These are phyloP conservation scores for Alternaria infectoria DNA, from an alignment of 2,329 filamentous ascomycete species.

Conservation along the genomic window DNA sequence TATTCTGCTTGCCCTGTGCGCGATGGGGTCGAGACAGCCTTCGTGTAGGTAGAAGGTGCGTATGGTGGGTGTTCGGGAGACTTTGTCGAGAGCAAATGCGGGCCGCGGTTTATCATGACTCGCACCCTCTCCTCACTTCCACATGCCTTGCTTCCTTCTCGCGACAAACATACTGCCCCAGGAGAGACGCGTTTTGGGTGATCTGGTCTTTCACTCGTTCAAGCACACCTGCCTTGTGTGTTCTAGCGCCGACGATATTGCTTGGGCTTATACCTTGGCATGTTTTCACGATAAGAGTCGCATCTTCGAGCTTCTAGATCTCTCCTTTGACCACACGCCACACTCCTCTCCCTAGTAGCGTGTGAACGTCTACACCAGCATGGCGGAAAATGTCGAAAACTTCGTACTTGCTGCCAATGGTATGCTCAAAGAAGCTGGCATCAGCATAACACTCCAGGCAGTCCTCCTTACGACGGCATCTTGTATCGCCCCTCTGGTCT, in stretches of 20 bases:
- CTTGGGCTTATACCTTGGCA: slow-evolving; percentile 15
- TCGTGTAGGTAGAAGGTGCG: background rate
- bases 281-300: slow-evolving; percentile 21
- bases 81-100: slow-evolving; percentile 29
- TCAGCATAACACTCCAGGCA: slow-evolving; percentile 22
- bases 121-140: slow-evolving; percentile 20
- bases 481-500: slow-evolving; percentile 25
- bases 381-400: slow-evolving; percentile 28
- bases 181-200: background rate
- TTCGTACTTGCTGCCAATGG: slow-evolving; percentile 16
- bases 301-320: background rate
- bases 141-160: background rate
- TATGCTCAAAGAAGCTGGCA: slow-evolving; percentile 14
- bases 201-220: slow-evolving; percentile 1
- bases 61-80: slow-evolving; percentile 15
- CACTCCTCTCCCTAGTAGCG: background rate
- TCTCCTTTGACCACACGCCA: slow-evolving; percentile 8
- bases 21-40: background rate
- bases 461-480: slow-evolving; percentile 20
- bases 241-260: slow-evolving; percentile 11
- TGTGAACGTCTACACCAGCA: slow-evolving; percentile 4
- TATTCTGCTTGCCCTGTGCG: slow-evolving; percentile 3
- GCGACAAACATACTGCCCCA: background rate
- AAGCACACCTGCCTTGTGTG: slow-evolving; percentile 14
- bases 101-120: slow-evolving; percentile 34